These are phyloP conservation scores for Alternaria angustiovoidea DNA, from an alignment of 2,329 filamentous ascomycete species.

Conservation along the genomic window DNA sequence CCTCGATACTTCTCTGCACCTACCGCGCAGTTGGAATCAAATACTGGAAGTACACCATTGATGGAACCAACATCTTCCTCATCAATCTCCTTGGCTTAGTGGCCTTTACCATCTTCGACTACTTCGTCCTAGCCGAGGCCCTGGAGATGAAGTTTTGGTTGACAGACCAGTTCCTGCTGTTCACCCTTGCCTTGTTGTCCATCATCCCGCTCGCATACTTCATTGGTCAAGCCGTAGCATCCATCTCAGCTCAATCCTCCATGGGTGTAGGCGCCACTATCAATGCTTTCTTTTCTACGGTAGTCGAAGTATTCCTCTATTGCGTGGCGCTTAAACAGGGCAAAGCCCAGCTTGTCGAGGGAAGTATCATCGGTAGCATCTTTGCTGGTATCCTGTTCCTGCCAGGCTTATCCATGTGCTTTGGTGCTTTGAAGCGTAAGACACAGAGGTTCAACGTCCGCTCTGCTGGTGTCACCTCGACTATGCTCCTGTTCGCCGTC, in stretches of 20 bases:
- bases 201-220: constrained; percentile 98
- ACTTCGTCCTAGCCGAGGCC: constrained; percentile 75
- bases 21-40: constrained; percentile 93
- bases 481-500: constrained; percentile 95
- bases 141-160: constrained; percentile 75
- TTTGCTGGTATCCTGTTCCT: constrained; percentile 96
- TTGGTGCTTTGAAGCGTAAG: constrained; percentile 96
- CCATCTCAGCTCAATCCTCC: constrained; percentile 96
- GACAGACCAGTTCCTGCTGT: constrained; percentile 86
- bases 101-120: constrained; percentile 94
- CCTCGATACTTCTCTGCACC: constrained; percentile 92
- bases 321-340: constrained; percentile 92
- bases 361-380: constrained; percentile 96
- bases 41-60: constrained; percentile 99
- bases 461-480: constrained; percentile 95
- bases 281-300: constrained; percentile 97
- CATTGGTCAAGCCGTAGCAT: constrained; percentile 97
- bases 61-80: constrained; percentile 98
- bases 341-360: constrained; percentile 91
- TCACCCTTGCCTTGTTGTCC: constrained; percentile 82
- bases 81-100: constrained; percentile 96
- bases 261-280: constrained; percentile 98
- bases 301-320: constrained; percentile 98
- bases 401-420: constrained; percentile 97
- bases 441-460: constrained; percentile 98